Base-by-base conservation (phyloP, 2,329 filamentous ascomycete species). In the Lasiodiplodia sp. region DNA sequence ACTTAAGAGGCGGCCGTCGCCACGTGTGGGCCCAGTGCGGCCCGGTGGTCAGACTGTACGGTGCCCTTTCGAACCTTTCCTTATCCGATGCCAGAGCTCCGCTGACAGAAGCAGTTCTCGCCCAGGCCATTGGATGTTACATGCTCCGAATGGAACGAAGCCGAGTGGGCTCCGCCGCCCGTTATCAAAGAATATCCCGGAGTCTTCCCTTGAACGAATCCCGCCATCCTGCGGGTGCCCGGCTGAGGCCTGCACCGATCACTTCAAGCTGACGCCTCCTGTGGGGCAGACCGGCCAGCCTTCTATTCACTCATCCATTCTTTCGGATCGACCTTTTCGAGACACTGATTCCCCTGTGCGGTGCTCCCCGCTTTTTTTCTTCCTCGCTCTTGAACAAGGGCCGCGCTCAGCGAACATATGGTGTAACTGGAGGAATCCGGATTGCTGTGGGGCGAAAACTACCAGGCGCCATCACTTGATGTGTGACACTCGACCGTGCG, bases 21-120 rank as follows among this genome's bases (percentile, higher is more conserved):
- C 40, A 31, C 40, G 58, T 63, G 58, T 63, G 60, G 60, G 18
- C 60, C 47, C 44, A 52, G 31, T 34, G 58, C 47, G 44, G 60
- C 44, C 60, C 60, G 60, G 60, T 23, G 60, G 60, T 64, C 31
- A 49, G 60, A 64, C 60, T 64, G 47, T 47, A 23, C 37, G 60
- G 60, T 49, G 60, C 47, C 60, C 60, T 52, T 51, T 38, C 11
- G 47, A 10, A 38, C 31, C 47, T 31, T 25, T 25, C 23, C 28
- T 63, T 47, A 51, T 18, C 28, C 23, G 25, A 25, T 16, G 25
- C 21, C 44, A 37, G 25, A 16, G 58, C 25, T n/a, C 40, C 44
- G 25, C 40, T 10, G 23, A 16, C 11, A 44, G 12, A 18, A 6
- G 18, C 23, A 21, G 18, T 38, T 34, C 44, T 47, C 5, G 44